Evolutionary conservation across 2,329 filamentous ascomycete genomes (phyloP).

Genomic region (Calycina herbarum): DNA sequence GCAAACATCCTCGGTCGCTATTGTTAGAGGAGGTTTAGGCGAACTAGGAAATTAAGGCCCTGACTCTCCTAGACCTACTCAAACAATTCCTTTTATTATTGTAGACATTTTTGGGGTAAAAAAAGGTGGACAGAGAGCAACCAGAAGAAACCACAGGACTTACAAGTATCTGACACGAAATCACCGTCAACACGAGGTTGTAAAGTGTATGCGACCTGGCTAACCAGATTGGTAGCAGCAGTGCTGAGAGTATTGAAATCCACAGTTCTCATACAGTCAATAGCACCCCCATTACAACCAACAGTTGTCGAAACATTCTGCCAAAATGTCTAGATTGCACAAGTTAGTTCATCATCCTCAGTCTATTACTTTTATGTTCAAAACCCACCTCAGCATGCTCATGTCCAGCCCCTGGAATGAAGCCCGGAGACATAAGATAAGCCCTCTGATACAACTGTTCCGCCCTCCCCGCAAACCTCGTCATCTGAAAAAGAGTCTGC

Average conservation of each 20-base stretch:
- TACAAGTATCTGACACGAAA: conserved; percentile 39
- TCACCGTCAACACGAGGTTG: conserved; percentile 42
- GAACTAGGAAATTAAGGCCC: too few species aligned
- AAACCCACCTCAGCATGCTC: conserved; percentile 33
- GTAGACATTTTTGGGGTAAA: too few species aligned
- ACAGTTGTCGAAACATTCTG: conserved; percentile 38
- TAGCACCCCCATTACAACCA: conserved; percentile 35
- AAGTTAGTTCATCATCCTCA: too few species aligned
- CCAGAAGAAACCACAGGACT: not conserved
- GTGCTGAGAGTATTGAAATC: conserved; percentile 36
- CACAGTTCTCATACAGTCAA: conserved; percentile 37
- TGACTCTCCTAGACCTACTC: too few species aligned
- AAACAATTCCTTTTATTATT: not conserved
- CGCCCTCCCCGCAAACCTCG: conserved; percentile 36
- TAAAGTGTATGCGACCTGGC: conserved; percentile 38
- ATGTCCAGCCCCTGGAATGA: conserved; percentile 40
- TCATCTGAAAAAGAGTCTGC: conserved; percentile 41
- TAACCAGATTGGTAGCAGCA: conserved; percentile 32
- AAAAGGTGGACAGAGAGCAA: not conserved
- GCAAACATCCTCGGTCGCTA: too few species aligned
- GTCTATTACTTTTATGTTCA: too few species aligned
- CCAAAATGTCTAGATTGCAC: conserved; percentile 29
- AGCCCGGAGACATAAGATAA: conserved; percentile 39
- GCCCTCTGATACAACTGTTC: conserved; percentile 38
- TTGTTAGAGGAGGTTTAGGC: too few species aligned